A percentile compares a stretch with the other conserved stretches of the same genome.
These are phyloP conservation scores for Didymosphaeria variabile DNA, from an alignment of 2,329 filamentous ascomycete species.

Conservation along the genomic window DNA sequence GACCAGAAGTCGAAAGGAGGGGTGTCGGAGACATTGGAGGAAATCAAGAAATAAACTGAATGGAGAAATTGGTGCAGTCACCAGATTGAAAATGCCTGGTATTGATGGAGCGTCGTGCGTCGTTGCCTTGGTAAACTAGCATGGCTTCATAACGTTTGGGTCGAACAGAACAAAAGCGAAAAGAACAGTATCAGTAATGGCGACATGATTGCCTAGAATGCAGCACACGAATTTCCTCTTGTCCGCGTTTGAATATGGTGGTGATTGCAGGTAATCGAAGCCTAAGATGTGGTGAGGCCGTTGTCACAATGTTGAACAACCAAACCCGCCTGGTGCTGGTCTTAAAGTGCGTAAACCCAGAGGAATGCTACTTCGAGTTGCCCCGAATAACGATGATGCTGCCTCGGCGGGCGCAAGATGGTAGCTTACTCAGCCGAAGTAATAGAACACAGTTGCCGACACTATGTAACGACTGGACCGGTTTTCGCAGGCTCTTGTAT, in stretches of 20 bases:
- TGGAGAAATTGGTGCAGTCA: background rate
- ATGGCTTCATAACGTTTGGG: background rate
- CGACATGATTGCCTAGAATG: background rate
- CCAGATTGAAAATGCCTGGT: background rate
- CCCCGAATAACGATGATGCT: background rate
- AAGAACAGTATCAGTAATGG: background rate
- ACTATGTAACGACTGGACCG: too few species aligned
- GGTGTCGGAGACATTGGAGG: background rate
- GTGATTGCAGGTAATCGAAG: too few species aligned
- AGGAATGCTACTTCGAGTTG: background rate
- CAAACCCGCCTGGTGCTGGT: too few species aligned
- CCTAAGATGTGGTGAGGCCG: background rate
- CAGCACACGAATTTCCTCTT: background rate
- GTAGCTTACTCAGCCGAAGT: slow-evolving; percentile 1
- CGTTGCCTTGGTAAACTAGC: background rate
- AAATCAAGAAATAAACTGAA: background rate
- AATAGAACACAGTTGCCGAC: background rate
- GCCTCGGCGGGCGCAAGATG: background rate
- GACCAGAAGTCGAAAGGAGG: background rate
- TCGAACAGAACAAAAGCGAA: background rate
- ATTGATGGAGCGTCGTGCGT: background rate
- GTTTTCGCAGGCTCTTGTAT: too few species aligned
- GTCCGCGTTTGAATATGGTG: background rate
- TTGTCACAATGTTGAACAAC: too few species aligned
- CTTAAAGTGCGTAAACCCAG: background rate